Conservation (phyloP, 306 rosid species). For the Sicyos edulis region DNA sequence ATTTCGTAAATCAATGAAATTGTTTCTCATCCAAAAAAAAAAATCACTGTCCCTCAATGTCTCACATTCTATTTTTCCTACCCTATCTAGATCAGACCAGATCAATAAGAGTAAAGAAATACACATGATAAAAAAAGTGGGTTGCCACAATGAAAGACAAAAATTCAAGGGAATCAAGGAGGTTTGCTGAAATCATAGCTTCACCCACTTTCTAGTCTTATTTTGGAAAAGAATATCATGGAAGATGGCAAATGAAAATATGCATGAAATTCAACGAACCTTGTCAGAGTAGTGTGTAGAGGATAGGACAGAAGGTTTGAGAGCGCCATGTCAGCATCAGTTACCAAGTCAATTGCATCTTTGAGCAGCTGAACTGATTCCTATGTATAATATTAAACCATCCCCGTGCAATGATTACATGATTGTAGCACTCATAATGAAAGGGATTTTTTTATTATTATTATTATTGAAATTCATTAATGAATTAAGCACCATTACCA, state of each 20-base stretch:
- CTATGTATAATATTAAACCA: slow-evolving; percentile 33
- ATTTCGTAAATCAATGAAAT: too few species aligned
- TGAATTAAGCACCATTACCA: not conserved
- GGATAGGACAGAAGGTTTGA: slow-evolving; percentile 82
- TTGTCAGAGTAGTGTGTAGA: slow-evolving; percentile 51
- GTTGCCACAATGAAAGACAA: not conserved
- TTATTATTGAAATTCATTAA: not conserved
- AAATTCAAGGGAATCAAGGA: not conserved
- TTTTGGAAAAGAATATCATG: not conserved
- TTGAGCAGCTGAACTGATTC: slow-evolving; percentile 73
- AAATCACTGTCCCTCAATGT: not conserved
- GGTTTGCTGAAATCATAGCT: not conserved
- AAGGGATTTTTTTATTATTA: not conserved
- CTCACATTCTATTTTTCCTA: slow-evolving; percentile 6
- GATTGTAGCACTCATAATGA: not conserved
- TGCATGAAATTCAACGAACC: slow-evolving; percentile 34
- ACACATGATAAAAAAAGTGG: not conserved
- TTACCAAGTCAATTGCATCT: slow-evolving; percentile 76
- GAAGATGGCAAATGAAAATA: not conserved
- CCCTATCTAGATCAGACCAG: not conserved
- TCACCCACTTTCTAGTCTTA: not conserved
- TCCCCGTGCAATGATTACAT: not conserved
- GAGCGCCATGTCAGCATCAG: slow-evolving; percentile 71
- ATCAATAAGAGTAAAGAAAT: slow-evolving; percentile 1
- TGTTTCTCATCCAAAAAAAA: not conserved